Base-by-base conservation (phyloP, 164 flowering plant species). In the Cinnamomum chago region DNA sequence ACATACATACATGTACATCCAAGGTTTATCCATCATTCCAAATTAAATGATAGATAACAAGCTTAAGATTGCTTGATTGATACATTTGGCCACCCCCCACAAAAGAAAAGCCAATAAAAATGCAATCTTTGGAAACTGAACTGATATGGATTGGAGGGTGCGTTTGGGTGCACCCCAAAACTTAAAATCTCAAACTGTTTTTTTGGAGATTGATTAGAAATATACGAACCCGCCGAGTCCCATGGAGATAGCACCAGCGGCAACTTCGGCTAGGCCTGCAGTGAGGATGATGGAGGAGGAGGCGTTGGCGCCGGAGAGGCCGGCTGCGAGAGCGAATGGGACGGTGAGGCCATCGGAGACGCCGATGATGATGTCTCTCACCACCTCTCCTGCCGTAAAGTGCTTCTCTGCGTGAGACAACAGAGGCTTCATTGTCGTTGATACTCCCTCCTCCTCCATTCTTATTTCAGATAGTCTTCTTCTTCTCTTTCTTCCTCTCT, bases 171-270 rank as follows among this genome's bases (percentile, higher is more conserved):
- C 28, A 27, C 3, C 28, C 28, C 28, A 27, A 27, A 27, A 30
- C 35, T 30, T 30, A 0, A 3, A 30, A 30, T 30, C 35, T 5
- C 6, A 4, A 30, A 30, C 35, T 30, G 5, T 30, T 30, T 40
- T 40, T 40, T 40, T 7, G 47, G 47, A 40, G 47, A 5, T 40
- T 7, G 47, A 40, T 40, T 40, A 40, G 47, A 40, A 40, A 40
- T 40, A 40, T 40, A 40, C 47, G 47, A 82, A 92, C 96, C 98
- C 97, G 78, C 97, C 98, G 50, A 92, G 93, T 18, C 97, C 98
- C 98, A 94, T 94, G 77, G 98, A 90, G 81, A 94, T 91, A 78
- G 98, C 93, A 66, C 98, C 98, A 73, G 97, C 98, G 58, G 92
- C 97, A 20, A 92, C 94, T 72, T 94, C 97, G 35, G 98, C 97